Conservation (phyloP, 108 stramenopile genomes). For the Cyclostephanos tholiformis region DNA sequence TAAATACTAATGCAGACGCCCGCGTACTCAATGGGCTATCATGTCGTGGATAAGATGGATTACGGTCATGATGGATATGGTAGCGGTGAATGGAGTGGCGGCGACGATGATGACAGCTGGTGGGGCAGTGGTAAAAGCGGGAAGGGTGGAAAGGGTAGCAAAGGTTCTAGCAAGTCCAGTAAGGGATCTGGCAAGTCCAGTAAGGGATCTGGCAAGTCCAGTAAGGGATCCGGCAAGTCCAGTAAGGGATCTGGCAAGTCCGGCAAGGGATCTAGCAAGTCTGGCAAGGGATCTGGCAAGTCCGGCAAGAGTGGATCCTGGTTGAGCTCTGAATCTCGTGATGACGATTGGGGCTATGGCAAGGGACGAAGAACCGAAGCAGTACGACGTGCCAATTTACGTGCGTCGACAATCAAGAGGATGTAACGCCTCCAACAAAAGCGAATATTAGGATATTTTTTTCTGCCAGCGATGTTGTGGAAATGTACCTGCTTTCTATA, state of each 20-base stretch:
- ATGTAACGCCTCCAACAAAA: not conserved
- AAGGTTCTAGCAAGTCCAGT: not conserved
- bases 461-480: not conserved
- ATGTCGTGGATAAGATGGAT: not conserved
- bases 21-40: not conserved
- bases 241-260: not conserved
- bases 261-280: not conserved
- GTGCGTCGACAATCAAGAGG: not conserved
- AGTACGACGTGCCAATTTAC: not conserved
- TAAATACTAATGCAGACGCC: too few relatives aligned
- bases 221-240: not conserved
- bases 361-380: not conserved
- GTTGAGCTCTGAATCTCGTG: not conserved
- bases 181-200: not conserved
- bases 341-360: not conserved
- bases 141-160: not conserved
- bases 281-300: too few relatives aligned
- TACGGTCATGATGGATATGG: constrained; percentile 1
- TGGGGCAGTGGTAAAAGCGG: not conserved
- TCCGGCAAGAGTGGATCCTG: too few relatives aligned
- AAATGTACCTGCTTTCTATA: too few relatives aligned
- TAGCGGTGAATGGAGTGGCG: not conserved
- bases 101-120: not conserved
- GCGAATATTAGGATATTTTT: not conserved
- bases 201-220: not conserved